Base-by-base conservation (phyloP, 2,329 filamentous ascomycete genomes). In the Arthrobotrys entomopaga region DNA sequence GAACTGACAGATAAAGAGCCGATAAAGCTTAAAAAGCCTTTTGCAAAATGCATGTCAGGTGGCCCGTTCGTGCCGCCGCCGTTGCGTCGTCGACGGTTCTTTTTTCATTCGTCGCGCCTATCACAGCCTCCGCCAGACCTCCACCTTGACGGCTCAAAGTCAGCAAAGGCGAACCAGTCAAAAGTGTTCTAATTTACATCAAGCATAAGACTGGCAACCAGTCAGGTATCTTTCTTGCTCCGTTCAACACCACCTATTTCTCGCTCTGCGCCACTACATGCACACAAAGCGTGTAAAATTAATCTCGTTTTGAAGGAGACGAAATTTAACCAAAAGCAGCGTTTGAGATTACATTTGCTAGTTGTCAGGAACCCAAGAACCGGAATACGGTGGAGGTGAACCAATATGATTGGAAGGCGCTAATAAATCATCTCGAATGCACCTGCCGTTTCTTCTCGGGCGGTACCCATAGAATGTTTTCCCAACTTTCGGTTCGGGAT, bases 401-500 rank as follows among this genome's bases (percentile, higher is more conserved):
- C 26, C 34, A 64, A 60, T 42, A 72, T n/a, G n/a, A 54, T 16
- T 53, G 60, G 63, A 46, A 65, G 67, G 67, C 67, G 49, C 54
- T 54, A 65, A 72, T 8, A 29, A 48, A 29, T 29, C 22, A 59
- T 50, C 42, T 22, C 43, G 54, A 48, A 42, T 59, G 49, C 60
- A 65, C 8, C 34, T 65, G 49, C 67, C 60, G 67, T 65, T 72
- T 65, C 53, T 57, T 72, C 26, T 56, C 60, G 60, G 66, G 34
- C 40, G 60, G 42, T 60, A 50, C 67, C 67, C 67, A 72, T 26
- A 46, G 7, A 29, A 1, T 13, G 7, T 60, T 65, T 59, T 57
- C 63, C 60, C 59, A 65, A 60, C 49, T 40, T 60, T 65, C 67
- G 60, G 60, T 65, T 65, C 67, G 60, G 59, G 54, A 38, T 59